Percentiles rank a stretch among this genome's conserved stretches.
Conservation (phyloP, 345 rosid species). For the Sisymbrium altissimum region DNA sequence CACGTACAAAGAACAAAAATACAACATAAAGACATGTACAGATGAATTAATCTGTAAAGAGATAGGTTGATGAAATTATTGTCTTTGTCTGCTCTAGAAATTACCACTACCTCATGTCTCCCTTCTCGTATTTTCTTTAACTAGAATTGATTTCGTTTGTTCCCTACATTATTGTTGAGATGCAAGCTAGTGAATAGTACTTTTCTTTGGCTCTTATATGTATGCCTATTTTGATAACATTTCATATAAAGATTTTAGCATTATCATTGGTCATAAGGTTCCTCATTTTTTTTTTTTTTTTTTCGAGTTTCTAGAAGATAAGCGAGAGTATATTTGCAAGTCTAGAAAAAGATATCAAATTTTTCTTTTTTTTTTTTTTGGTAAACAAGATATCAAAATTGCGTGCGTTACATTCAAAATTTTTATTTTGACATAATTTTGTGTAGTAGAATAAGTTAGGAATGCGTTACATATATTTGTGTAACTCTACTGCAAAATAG, state of each 20-base stretch:
- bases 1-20: not conserved
- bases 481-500: not conserved
- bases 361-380: too few species aligned
- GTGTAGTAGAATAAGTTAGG: not conserved
- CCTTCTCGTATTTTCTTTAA: not conserved
- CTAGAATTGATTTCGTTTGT: not conserved
- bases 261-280: not conserved
- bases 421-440: not conserved
- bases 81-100: conserved; percentile 5
- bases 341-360: not conserved
- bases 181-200: not conserved
- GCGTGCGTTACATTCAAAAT: not conserved
- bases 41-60: not conserved
- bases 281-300: not conserved
- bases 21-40: not conserved
- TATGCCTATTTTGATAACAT: not conserved
- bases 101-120: conserved; percentile 2
- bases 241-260: not conserved
- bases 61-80: not conserved
- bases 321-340: not conserved
- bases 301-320: not conserved
- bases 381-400: too few species aligned
- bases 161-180: not conserved
- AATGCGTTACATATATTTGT: not conserved
- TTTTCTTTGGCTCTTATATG: not conserved